Evolutionary conservation across 2,329 filamentous ascomycete genomes (phyloP).

Genomic region (Xenoacremonium recifei): DNA sequence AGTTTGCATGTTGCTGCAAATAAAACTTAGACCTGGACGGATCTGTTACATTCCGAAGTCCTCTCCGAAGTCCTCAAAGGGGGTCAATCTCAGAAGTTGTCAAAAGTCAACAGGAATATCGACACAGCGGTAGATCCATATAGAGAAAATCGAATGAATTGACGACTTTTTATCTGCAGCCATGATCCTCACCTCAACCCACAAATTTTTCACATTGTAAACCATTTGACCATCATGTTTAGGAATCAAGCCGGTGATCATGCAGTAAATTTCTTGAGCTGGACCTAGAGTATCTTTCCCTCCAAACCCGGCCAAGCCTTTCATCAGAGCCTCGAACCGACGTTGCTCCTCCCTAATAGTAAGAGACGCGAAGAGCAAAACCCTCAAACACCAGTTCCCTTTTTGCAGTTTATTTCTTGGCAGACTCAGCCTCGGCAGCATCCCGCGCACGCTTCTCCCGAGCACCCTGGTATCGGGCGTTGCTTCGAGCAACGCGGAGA

Average conservation of each 20-base stretch:
- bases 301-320: slow-evolving; percentile 35
- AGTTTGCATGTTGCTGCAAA: slow-evolving; percentile 37
- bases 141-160: no score
- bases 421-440: slow-evolving; percentile 77
- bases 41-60: no score
- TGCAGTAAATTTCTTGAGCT: slow-evolving; percentile 42
- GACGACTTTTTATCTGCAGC: no score
- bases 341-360: slow-evolving; percentile 36
- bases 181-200: no score
- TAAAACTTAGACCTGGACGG: no score
- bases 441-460: slow-evolving; percentile 93
- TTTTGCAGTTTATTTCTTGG: slow-evolving; percentile 74
- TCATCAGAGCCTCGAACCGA: slow-evolving; percentile 37
- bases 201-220: no score
- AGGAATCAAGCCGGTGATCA: slow-evolving; percentile 37
- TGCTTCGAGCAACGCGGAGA: slow-evolving; percentile 80
- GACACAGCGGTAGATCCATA: no score
- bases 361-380: slow-evolving; percentile 43
- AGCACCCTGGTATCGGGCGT: slow-evolving; percentile 76
- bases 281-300: slow-evolving; percentile 40
- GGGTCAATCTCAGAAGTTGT: no score
- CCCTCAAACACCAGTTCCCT: slow-evolving; percentile 42
- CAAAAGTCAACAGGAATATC: no score
- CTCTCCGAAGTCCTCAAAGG: no score
- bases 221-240: slow-evolving; percentile 31